Conservation (phyloP, 805 yeast genomes). For the Clavispora asparagi region DNA sequence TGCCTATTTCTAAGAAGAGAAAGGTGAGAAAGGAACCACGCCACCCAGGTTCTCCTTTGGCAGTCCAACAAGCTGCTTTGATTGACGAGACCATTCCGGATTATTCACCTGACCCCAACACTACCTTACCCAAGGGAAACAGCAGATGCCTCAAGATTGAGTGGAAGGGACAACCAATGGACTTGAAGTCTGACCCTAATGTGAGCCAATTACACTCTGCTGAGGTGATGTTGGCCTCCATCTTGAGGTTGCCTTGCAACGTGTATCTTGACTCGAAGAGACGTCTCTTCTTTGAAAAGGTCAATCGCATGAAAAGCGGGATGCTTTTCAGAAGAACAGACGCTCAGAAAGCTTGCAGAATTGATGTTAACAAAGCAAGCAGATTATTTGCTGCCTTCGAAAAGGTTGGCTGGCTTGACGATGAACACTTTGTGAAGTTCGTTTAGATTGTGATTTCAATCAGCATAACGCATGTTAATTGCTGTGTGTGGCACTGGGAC, state of each 20-base stretch:
- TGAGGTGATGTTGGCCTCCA: slow-evolving; percentile 79
- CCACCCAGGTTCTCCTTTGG: slow-evolving; percentile 31
- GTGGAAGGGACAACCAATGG: slow-evolving; percentile 99
- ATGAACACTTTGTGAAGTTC: slow-evolving; percentile 48
- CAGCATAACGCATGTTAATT: neutral
- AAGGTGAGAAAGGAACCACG: slow-evolving; percentile 29
- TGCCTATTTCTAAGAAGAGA: slow-evolving; percentile 36
- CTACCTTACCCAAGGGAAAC: slow-evolving; percentile 58
- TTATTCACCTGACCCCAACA: slow-evolving; percentile 63
- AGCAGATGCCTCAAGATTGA: slow-evolving; percentile 77
- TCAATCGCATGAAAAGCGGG: slow-evolving; percentile 61
- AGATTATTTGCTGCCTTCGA: slow-evolving; percentile 87
- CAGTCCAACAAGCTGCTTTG: slow-evolving; percentile 42
- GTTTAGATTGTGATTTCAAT: slow-evolving; percentile 3
- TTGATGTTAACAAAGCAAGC: slow-evolving; percentile 94
- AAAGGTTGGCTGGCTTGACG: slow-evolving; percentile 87
- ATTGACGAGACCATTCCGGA: slow-evolving; percentile 74
- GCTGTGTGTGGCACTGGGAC: neutral
- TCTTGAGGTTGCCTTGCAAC: slow-evolving; percentile 82
- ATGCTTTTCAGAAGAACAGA: slow-evolving; percentile 92
- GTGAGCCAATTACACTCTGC: slow-evolving; percentile 79
- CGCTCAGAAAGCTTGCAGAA: slow-evolving; percentile 95
- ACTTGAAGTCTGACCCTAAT: slow-evolving; percentile 72
- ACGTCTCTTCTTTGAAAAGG: slow-evolving; percentile 85
- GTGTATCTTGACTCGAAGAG: slow-evolving; percentile 66